phyloP scores from a whole-genome alignment of 1,139 yeast genomes.

The Debaryomyces singareniensis region DNA sequence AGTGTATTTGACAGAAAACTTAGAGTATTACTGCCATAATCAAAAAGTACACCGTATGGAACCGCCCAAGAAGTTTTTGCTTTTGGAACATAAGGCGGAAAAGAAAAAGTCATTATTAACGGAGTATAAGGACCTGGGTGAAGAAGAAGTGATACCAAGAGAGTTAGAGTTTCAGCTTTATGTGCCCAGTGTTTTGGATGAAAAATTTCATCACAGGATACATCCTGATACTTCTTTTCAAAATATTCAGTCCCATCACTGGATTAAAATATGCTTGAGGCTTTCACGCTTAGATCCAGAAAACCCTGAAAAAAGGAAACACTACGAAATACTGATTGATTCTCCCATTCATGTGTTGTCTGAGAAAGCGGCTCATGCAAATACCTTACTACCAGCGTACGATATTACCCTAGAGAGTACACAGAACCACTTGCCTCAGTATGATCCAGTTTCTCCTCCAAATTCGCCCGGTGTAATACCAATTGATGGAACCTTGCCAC shows the following conservation, averaged over 20 bases:
- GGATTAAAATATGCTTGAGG: conserved; percentile 84
- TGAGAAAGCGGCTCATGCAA: conserved; percentile 62
- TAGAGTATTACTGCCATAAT: conserved; percentile 82
- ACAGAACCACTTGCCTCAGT: conserved; percentile 15
- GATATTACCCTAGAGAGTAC: conserved; percentile 19
- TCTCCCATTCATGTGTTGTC: conserved; percentile 80
- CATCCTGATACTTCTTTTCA: conserved; percentile 81
- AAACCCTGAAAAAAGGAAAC: conserved; percentile 60
- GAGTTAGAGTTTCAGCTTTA: conserved; percentile 81
- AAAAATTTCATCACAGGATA: conserved; percentile 35
- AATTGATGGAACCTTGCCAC: conserved; percentile 22
- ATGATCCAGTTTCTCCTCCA: conserved; percentile 26
- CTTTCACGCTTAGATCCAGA: conserved; percentile 59
- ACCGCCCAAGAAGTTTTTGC: conserved; percentile 72
- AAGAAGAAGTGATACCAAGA: conserved; percentile 38
- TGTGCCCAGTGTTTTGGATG: conserved; percentile 60
- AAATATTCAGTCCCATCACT: conserved; percentile 81
- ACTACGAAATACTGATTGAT: conserved; percentile 87
- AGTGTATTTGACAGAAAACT: conserved; percentile 77
- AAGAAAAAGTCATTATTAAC: conserved; percentile 38
- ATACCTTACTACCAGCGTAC: conserved; percentile 60
- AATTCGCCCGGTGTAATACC: conserved; percentile 53
- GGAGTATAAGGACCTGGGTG: conserved; percentile 19
- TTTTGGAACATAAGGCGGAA: conserved; percentile 73
- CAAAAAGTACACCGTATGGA: conserved; percentile 88